Conservation (phyloP, 73 alveolate species). For the Effrenium voratum region DNA sequence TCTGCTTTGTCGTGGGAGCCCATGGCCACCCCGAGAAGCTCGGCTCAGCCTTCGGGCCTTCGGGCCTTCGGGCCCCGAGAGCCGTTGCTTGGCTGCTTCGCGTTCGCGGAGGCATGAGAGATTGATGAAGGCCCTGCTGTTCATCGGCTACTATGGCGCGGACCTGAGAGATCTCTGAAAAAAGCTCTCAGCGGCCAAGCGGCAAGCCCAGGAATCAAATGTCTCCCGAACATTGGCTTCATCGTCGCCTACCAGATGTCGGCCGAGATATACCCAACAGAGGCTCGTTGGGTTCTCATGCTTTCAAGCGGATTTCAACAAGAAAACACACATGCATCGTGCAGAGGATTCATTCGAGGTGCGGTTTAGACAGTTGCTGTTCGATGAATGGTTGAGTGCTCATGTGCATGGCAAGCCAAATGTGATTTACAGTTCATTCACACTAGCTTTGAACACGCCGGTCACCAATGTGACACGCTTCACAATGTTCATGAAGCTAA, state of each 20-base stretch:
- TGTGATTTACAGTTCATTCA: too few species aligned
- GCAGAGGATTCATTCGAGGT: neutral
- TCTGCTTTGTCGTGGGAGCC: conserved; percentile 66
- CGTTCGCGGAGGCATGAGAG: conserved; percentile 25
- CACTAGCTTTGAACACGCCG: too few species aligned
- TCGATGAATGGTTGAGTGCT: neutral
- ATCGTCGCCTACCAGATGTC: conserved; percentile 92
- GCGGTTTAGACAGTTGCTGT: neutral
- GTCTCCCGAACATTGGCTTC: conserved; percentile 74
- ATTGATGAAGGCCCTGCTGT: conserved; percentile 38
- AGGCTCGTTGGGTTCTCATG: neutral
- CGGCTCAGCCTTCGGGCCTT: too few species aligned
- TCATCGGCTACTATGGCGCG: conserved; percentile 56
- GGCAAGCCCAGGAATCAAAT: conserved; percentile 58
- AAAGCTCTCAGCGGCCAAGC: neutral
- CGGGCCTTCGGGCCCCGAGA: too few species aligned
- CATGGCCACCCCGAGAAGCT: conserved; percentile 48
- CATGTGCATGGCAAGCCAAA: too few species aligned
- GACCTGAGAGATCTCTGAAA: neutral
- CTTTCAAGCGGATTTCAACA: neutral
- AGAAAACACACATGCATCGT: neutral
- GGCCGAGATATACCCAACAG: conserved; percentile 75
- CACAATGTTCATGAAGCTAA: too few species aligned
- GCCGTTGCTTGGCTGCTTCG: too few species aligned
- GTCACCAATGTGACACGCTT: too few species aligned